Percentiles rank a stretch among this genome's conserved stretches.
Evolutionary conservation across 2,329 filamentous ascomycete species (phyloP).

Genomic region (Fusarium sp.): DNA sequence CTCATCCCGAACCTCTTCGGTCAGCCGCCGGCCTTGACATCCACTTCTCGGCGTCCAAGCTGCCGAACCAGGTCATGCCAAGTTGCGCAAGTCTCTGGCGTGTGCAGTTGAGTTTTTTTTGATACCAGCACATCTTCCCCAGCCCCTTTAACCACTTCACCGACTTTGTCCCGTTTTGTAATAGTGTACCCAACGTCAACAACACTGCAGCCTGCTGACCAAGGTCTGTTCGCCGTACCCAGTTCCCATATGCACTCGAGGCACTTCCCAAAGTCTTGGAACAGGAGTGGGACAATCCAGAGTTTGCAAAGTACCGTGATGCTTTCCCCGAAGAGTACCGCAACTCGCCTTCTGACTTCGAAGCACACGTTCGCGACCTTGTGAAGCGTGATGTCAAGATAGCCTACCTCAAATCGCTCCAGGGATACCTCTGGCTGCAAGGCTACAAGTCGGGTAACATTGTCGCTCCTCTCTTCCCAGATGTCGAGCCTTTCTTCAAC

Average conservation of each 20-base stretch:
- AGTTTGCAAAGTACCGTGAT: constrained; percentile 74
- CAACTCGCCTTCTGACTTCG: constrained; percentile 67
- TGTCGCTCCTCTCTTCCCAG: constrained; percentile 77
- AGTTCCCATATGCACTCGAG: constrained; percentile 83
- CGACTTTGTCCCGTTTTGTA: constrained; percentile 39
- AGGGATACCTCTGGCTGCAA: constrained; percentile 81
- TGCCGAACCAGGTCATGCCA: constrained; percentile 36
- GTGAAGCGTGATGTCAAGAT: constrained; percentile 79
- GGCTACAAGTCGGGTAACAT: constrained; percentile 78
- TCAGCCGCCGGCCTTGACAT: constrained; percentile 26
- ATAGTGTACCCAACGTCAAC: constrained; percentile 23
- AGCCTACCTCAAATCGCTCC: constrained; percentile 80
- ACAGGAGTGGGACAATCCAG: constrained; percentile 72
- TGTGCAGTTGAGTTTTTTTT: constrained; percentile 32
- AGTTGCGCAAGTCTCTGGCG: constrained; percentile 33
- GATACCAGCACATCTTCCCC: constrained; percentile 22
- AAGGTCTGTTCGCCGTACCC: constrained; percentile 19
- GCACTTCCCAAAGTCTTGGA: constrained; percentile 72
- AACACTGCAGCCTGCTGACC: constrained; percentile 32
- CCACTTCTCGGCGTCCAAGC: constrained; percentile 20
- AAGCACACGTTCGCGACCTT: constrained; percentile 76
- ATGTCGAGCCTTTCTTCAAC: constrained; percentile 73
- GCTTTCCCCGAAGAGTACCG: constrained; percentile 76
- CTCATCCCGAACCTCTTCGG: constrained; percentile 33
- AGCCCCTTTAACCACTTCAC: constrained; percentile 37